Percentiles rank a stretch among this genome's conserved stretches.
phyloP scores from a whole-genome alignment of 768 basidiomycete genomes.

The Amylocystis lapponica region DNA sequence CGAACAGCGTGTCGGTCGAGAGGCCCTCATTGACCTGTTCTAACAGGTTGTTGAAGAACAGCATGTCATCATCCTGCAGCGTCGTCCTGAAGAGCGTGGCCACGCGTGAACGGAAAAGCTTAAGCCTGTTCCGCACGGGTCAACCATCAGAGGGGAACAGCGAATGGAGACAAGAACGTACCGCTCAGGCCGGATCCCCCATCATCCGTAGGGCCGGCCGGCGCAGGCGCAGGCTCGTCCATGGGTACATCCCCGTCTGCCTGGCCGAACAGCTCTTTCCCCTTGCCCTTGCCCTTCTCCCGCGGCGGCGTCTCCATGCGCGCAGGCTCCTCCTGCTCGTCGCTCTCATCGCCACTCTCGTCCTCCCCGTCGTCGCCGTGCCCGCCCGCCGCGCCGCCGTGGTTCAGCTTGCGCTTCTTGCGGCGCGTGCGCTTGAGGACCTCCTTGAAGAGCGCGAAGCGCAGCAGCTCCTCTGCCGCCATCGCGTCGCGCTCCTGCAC shows the following conservation, averaged over 20 bases:
- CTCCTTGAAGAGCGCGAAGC: conserved; percentile 97
- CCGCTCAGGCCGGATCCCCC: conserved; percentile 53
- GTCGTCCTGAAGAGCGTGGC: conserved; percentile 63
- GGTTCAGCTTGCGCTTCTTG: conserved; percentile 86
- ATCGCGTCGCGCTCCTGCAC: conserved; percentile 83
- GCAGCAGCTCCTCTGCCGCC: conserved; percentile 91
- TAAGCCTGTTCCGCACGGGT: conserved; percentile 42
- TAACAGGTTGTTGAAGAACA: conserved; percentile 65
- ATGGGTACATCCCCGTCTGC: conserved; percentile 63
- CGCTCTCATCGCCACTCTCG: conserved; percentile 49
- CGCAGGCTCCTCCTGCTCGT: conserved; percentile 40
- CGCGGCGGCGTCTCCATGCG: conserved; percentile 46
- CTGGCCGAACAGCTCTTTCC: conserved; percentile 21
- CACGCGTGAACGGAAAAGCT: conserved; percentile 75
- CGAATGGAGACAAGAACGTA: conserved; percentile 27
- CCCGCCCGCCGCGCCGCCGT: conserved; percentile 35
- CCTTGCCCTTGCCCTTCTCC: conserved; percentile 21
- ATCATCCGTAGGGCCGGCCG: conserved; percentile 30
- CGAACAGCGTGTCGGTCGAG: conserved; percentile 62
- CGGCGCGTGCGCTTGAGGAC: conserved; percentile 75
- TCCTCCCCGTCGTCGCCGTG: conserved; percentile 39
- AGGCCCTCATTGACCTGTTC: conserved; percentile 76
- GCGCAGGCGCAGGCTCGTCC: conserved; percentile 42
- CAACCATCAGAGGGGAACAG: conserved; percentile 1
- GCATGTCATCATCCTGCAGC: conserved; percentile 71